phyloP scores from a whole-genome alignment of 2,329 filamentous ascomycete genomes.

The Pyrenophora seminiperda region DNA sequence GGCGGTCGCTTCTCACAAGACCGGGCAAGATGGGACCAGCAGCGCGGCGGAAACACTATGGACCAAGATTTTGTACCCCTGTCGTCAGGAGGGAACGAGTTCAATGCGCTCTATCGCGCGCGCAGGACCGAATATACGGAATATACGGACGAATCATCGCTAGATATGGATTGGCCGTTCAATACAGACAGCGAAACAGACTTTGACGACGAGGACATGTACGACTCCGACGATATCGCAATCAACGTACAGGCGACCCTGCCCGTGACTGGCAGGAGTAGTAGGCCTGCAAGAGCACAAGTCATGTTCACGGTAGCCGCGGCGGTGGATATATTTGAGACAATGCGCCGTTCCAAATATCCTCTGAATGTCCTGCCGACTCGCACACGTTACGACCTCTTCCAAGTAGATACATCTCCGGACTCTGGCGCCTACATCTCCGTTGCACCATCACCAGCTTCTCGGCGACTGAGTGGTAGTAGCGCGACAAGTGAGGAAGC shows the following conservation, averaged over 20 bases:
- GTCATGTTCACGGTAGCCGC: conserved; percentile 28
- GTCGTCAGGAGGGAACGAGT: conserved; percentile 20
- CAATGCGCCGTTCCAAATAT: conserved; percentile 21
- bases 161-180: conserved; percentile 23
- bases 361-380: conserved; percentile 15
- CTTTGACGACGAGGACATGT: conserved; percentile 20
- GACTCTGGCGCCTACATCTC: conserved; percentile 13
- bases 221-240: conserved; percentile 26
- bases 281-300: conserved; percentile 9
- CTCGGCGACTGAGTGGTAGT: conserved; percentile 18
- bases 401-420: conserved; percentile 11
- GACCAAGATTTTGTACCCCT: conserved; percentile 22
- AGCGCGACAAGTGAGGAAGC: conserved; percentile 13
- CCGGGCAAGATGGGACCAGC: not conserved
- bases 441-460: conserved; percentile 12
- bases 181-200: not conserved
- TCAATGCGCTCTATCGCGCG: conserved; percentile 22
- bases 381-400: conserved; percentile 20
- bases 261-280: conserved; percentile 1
- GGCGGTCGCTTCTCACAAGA: conserved; percentile 12
- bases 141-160: conserved; percentile 14
- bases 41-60: conserved; percentile 5
- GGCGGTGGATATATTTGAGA: conserved; percentile 25
- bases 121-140: conserved; percentile 17
- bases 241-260: conserved; percentile 29